A percentile compares a stretch with the other conserved stretches of the same genome.
Evolutionary conservation across 2,329 filamentous ascomycete genomes (phyloP).

Genomic region (Penicillium aurantiogriseum): DNA sequence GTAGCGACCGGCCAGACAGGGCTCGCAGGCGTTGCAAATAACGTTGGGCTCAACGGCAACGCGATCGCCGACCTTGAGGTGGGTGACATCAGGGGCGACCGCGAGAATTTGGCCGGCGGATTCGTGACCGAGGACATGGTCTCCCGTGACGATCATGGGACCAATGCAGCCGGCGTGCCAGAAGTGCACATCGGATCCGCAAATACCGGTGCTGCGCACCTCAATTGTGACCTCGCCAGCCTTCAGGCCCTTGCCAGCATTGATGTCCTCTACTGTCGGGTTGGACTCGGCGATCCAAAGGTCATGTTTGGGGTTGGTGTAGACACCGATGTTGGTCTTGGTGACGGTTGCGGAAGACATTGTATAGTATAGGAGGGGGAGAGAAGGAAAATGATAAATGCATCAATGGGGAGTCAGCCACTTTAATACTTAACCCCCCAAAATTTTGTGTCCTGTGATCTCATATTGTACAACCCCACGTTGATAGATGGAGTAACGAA

Average conservation of each 20-base stretch:
- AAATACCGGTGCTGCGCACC: slow-evolving; percentile 93
- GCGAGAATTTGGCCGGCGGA: slow-evolving; percentile 76
- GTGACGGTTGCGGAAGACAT: slow-evolving; percentile 45
- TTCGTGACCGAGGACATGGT: slow-evolving; percentile 94
- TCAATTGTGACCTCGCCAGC: slow-evolving; percentile 83
- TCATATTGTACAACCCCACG: slow-evolving; percentile 6
- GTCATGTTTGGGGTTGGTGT: slow-evolving; percentile 89
- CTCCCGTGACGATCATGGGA: slow-evolving; percentile 85
- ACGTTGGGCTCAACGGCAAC: slow-evolving; percentile 94
- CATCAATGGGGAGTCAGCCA: slow-evolving; percentile 5
- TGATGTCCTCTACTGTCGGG: slow-evolving; percentile 73
- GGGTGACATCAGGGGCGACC: slow-evolving; percentile 68
- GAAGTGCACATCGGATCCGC: slow-evolving; percentile 95
- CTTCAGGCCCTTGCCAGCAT: slow-evolving; percentile 65
- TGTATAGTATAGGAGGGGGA: slow-evolving; percentile 11
- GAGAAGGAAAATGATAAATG: slow-evolving; percentile 6
- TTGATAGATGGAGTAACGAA: slow-evolving; percentile 10
- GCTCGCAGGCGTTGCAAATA: slow-evolving; percentile 86
- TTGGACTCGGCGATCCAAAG: slow-evolving; percentile 81
- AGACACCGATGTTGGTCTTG: slow-evolving; percentile 92
- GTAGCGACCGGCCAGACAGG: slow-evolving; percentile 87
- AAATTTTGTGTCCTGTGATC: slow-evolving; percentile 2
- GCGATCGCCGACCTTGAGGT: slow-evolving; percentile 79
- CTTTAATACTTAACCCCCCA: slow-evolving; percentile 9
- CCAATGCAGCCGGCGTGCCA: slow-evolving; percentile 95